Conservation (phyloP, 2,329 filamentous ascomycete genomes). For the Plenodomus tracheiphilus region DNA sequence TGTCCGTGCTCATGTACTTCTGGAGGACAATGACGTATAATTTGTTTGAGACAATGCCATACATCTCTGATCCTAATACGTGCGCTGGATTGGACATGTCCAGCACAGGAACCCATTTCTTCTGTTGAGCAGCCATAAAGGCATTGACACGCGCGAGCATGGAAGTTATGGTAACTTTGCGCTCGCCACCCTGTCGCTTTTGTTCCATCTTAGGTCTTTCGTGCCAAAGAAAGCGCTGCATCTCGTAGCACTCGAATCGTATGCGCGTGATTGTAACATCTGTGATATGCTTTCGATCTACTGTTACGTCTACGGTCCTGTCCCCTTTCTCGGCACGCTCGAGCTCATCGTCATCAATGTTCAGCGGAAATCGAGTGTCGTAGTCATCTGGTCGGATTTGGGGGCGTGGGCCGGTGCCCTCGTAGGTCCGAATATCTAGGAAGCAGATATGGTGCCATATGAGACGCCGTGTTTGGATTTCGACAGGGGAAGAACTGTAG, state of each 20-base stretch:
- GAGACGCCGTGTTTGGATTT: slow-evolving; percentile 71
- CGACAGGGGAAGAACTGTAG: slow-evolving; percentile 67
- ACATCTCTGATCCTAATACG: slow-evolving; percentile 64
- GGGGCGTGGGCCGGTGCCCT: slow-evolving; percentile 72
- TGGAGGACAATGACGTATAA: slow-evolving; percentile 70
- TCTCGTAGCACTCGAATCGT: slow-evolving; percentile 73
- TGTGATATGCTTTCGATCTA: slow-evolving; percentile 63
- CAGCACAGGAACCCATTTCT: slow-evolving; percentile 67
- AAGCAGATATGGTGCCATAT: slow-evolving; percentile 81
- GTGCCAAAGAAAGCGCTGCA: slow-evolving; percentile 71
- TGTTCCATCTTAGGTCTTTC: slow-evolving; percentile 68
- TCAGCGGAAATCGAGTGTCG: slow-evolving; percentile 72
- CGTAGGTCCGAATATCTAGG: slow-evolving; percentile 73
- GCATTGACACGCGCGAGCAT: slow-evolving; percentile 70
- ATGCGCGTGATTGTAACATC: slow-evolving; percentile 69
- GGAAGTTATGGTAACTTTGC: slow-evolving; percentile 54
- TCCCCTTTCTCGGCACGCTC: slow-evolving; percentile 31
- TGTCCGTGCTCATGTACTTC: slow-evolving; percentile 61
- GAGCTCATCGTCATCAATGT: slow-evolving; percentile 70
- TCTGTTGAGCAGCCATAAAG: slow-evolving; percentile 66
- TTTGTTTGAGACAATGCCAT: slow-evolving; percentile 65
- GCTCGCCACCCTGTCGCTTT: slow-evolving; percentile 22
- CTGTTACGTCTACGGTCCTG: slow-evolving; percentile 44
- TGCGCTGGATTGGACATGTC: slow-evolving; percentile 66
- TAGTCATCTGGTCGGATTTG: slow-evolving; percentile 75